A percentile compares a stretch with the other conserved stretches of the same genome.
Evolutionary conservation across 2,329 filamentous ascomycete genomes (phyloP).

Genomic region (Amylocarpus encephaloides): DNA sequence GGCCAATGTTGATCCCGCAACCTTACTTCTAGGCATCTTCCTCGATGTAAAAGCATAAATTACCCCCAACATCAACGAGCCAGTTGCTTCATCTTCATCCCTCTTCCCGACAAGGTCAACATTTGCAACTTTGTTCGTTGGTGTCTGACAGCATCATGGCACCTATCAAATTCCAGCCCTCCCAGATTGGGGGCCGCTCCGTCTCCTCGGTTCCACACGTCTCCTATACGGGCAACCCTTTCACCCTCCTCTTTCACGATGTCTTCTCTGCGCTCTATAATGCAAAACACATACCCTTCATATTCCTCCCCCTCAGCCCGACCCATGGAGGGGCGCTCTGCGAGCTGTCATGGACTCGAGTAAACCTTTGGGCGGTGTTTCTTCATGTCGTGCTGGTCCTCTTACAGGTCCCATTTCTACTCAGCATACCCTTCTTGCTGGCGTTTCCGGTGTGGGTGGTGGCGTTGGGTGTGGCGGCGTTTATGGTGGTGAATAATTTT

Average conservation of each 20-base stretch:
- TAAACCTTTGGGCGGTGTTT: conserved; percentile 51
- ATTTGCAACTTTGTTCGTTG: too few relatives aligned
- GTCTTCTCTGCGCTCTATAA: conserved; percentile 32
- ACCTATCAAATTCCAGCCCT: conserved; percentile 49
- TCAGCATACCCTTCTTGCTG: conserved; percentile 47
- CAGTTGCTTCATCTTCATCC: too few relatives aligned
- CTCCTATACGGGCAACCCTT: conserved; percentile 40
- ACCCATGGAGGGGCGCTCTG: conserved; percentile 49
- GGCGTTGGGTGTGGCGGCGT: conserved; percentile 34
- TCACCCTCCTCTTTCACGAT: conserved; percentile 35
- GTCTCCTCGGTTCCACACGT: conserved; percentile 50
- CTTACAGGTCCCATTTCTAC: conserved; percentile 54
- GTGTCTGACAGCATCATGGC: conserved; percentile 22
- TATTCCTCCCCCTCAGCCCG: conserved; percentile 53
- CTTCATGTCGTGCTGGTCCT: conserved; percentile 54
- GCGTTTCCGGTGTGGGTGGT: conserved; percentile 46
- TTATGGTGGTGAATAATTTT: conserved; percentile 43
- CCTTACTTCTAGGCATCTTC: too few relatives aligned
- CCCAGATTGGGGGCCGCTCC: conserved; percentile 50
- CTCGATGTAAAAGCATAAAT: too few relatives aligned
- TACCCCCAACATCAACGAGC: too few relatives aligned
- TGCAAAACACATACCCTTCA: conserved; percentile 43
- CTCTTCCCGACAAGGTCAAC: too few relatives aligned
- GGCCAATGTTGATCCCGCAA: too few relatives aligned
- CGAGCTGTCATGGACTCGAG: conserved; percentile 54